phyloP scores from a whole-genome alignment of 2,329 filamentous ascomycete species.

The Eurotiales sp. region DNA sequence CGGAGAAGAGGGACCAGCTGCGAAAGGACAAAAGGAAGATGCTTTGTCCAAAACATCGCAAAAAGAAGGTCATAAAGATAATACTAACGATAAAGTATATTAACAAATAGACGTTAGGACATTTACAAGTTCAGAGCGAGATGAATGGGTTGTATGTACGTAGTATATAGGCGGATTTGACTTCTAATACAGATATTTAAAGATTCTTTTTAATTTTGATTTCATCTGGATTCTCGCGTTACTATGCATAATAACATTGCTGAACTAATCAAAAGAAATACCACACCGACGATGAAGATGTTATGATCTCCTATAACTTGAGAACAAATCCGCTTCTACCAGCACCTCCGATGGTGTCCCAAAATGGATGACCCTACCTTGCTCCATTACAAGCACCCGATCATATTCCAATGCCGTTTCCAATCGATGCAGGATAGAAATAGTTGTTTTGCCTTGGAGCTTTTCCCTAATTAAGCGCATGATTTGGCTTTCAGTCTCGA shows the following conservation, averaged over 20 bases:
- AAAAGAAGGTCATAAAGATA: neutral
- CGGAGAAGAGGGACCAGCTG: neutral
- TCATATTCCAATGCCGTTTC: conserved; percentile 3
- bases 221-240: no score
- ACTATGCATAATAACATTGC: no score
- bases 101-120: neutral
- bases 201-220: neutral
- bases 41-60: neutral
- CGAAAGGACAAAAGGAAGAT: neutral
- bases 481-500: neutral
- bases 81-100: neutral
- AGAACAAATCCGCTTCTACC: neutral
- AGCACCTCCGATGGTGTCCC: neutral
- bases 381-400: conserved; percentile 1
- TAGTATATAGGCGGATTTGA: neutral
- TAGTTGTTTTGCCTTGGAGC: neutral
- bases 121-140: neutral
- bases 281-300: no score
- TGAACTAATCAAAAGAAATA: no score
- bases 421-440: conserved; percentile 3
- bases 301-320: neutral
- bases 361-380: neutral
- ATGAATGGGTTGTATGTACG: no score
- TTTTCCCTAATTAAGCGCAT: conserved; percentile 2
- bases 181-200: conserved; percentile 3